These are phyloP conservation scores for Microbotryum scabiosae DNA, from an alignment of 1,284 basidiomycete genomes.

Conservation along the genomic window DNA sequence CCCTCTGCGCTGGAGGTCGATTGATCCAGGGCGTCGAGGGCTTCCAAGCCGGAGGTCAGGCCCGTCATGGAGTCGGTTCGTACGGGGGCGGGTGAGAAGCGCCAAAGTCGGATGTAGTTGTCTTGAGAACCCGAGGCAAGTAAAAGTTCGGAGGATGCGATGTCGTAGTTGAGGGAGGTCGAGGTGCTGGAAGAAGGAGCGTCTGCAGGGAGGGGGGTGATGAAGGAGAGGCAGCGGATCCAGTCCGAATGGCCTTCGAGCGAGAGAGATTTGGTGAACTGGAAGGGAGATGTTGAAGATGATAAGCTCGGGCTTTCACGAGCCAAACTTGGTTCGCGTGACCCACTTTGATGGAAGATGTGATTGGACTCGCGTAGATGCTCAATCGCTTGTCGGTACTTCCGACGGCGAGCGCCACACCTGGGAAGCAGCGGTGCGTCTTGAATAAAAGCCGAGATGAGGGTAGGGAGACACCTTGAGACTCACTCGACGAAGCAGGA, in stretches of 20 bases:
- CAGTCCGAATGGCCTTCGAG: constrained; percentile 90
- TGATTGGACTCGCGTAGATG: constrained; percentile 49
- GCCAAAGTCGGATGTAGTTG: constrained; percentile 81
- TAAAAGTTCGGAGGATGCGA: constrained; percentile 45
- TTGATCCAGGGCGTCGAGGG: constrained; percentile 14
- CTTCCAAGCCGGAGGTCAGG: background rate
- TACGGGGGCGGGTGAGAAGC: constrained; percentile 39
- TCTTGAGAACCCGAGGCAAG: constrained; percentile 91
- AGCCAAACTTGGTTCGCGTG: background rate
- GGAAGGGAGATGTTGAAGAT: background rate
- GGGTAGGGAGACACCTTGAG: background rate
- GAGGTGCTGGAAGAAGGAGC: constrained; percentile 33
- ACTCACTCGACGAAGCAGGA: constrained; percentile 57
- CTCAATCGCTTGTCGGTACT: constrained; percentile 67
- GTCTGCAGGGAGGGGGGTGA: constrained; percentile 35
- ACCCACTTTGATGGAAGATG: constrained; percentile 1
- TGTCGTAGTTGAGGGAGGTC: constrained; percentile 36
- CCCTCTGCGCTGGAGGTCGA: constrained; percentile 58
- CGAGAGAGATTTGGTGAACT: constrained; percentile 42
- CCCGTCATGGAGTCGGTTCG: background rate
- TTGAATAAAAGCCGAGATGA: background rate
- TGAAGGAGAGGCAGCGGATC: constrained; percentile 71
- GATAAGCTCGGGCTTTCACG: constrained; percentile 5
- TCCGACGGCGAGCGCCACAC: constrained; percentile 62
- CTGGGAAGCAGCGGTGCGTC: constrained; percentile 42